phyloP scores from a whole-genome alignment of 495 filamentous ascomycete genomes.

The Durotheca rogersii region DNA sequence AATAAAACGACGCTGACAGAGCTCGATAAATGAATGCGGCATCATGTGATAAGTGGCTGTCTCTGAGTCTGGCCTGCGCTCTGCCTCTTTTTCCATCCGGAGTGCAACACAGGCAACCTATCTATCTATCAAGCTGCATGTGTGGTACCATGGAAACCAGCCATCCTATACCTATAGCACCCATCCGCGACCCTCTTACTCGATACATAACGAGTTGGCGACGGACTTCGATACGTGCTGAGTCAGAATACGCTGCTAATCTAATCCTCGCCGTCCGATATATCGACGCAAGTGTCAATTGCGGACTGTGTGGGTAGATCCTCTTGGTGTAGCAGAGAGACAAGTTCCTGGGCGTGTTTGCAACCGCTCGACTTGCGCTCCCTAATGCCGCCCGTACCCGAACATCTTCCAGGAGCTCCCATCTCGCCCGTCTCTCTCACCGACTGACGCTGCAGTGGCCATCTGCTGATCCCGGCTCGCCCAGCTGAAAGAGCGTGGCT shows the following conservation, averaged over 20 bases:
- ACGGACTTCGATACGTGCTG: background rate
- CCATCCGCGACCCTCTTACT: too few species aligned
- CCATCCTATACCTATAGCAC: too few species aligned
- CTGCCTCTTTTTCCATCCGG: too few species aligned
- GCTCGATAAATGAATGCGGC: background rate
- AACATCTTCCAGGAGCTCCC: constrained; percentile 20
- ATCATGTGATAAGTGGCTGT: too few species aligned
- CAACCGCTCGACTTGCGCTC: constrained; percentile 7
- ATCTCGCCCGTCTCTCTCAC: constrained; percentile 12
- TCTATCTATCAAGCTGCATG: too few species aligned
- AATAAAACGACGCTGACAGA: background rate
- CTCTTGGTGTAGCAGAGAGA: constrained; percentile 10
- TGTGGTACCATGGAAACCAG: too few species aligned
- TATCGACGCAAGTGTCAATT: too few species aligned
- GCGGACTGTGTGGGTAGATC: constrained; percentile 18
- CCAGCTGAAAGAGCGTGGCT: constrained; percentile 31
- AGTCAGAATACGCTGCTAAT: background rate
- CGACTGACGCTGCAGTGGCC: constrained; percentile 26
- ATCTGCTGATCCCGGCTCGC: constrained; percentile 22
- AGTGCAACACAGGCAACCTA: too few species aligned
- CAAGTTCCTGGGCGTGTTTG: constrained; percentile 16
- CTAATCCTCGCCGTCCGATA: background rate
- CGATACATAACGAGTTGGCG: too few species aligned
- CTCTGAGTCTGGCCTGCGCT: too few species aligned
- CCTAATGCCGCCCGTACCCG: constrained; percentile 8